Evolutionary conservation across 2,329 filamentous ascomycete species (phyloP), one percentile per base, ranked within the genome.

Genomic region (Aspergillus thermomutatus): DNA sequence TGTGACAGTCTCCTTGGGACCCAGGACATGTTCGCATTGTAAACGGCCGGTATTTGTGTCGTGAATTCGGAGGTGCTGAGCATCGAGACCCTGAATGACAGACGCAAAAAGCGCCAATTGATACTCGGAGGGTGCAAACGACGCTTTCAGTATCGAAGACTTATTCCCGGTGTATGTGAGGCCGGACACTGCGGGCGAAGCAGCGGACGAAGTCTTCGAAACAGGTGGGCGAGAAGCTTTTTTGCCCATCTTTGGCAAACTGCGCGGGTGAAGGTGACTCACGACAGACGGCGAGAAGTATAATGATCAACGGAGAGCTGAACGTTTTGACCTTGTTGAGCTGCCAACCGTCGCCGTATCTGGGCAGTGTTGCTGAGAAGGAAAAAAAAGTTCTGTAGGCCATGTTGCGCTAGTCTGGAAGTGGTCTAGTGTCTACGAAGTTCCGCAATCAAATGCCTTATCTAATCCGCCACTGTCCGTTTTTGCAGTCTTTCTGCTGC

Each of bases 21-120:
- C 74, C 56, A 80, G 67, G 7, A 75, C 72, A 72, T 82, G 74
- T 64, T 82, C 80, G 64, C 79, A 81, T 56, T 77, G 77, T 61
- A 82, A 71, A 40, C 77, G 75, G 49, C 78, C 79, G 41, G 79
- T 80, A 55, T 69, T 74, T 45, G 78, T 79, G 61, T 82, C 79
- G 67, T 82, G 80, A 52, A 82, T 78, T 56, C 80, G 77, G 53
- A 82, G 69, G 60, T 81, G 78, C 60, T 82, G 79, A 49, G 75
- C 76, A 68, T 80, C 80, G 34, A 82, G 75, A 23, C 79, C 79
- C 63, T 81, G 80, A 51, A 82, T 80, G 54, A 81, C 77, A 17
- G 80, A 82, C 21, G 80, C 80, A 67, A 82, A 82, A 40, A 82
- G 73, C 11, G 79, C 74, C 65, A 82, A 74, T 71, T 80, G 79